Base-by-base conservation (phyloP, 805 yeast genomes). In the Torulaspora gathmanii region DNA sequence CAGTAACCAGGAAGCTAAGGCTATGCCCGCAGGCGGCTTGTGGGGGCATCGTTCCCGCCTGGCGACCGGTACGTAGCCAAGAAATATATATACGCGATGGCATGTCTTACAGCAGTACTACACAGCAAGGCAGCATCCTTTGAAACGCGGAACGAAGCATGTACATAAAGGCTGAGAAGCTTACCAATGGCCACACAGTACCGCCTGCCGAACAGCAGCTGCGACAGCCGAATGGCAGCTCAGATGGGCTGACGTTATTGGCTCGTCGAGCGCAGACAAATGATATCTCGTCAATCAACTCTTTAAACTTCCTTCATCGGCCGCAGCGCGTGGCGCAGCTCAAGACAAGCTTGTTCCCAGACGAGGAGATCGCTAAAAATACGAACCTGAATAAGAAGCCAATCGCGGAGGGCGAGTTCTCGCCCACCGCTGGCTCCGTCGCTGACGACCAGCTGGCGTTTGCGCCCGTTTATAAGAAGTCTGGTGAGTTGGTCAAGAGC, bases 401-500 rank as follows among this genome's bases (percentile, higher is more conserved):
- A 19, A 23, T 42, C 23, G 13, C 31, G 30, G 42, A 23, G 33
- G 16, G 19, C 7, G 33, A 10, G 6, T 30, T 22, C 11, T 30
- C 42, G 36, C 26, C 33, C 15, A 20, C 33, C 34, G 25, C 25
- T 7, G 10, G 10, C 25, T 7, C 25, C 10, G 8, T 22, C 25
- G 25, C 25, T 7, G 44, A 45, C 30, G 45, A 57, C 13, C 46
- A 55, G n/a, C 23, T 51, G 10, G 52, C 54, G 10, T 49, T 56
- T n/a, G 51, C 56, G 16, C 57, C 58, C 17, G 77, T 87, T 3
- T 79, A 95, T 39, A 90, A 89, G 63, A 89, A 89, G 63, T 79
- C 88, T 0, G 96, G 95, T n/a, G 96, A 88, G 60, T 69, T 85
- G 35, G 83, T 71, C 17, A 63, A 63, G 41, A 55, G 65, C 15